A percentile compares a stretch with the other conserved stretches of the same genome.
Conservation (phyloP, 306 rosid genomes). For the Cucumis melo region DNA sequence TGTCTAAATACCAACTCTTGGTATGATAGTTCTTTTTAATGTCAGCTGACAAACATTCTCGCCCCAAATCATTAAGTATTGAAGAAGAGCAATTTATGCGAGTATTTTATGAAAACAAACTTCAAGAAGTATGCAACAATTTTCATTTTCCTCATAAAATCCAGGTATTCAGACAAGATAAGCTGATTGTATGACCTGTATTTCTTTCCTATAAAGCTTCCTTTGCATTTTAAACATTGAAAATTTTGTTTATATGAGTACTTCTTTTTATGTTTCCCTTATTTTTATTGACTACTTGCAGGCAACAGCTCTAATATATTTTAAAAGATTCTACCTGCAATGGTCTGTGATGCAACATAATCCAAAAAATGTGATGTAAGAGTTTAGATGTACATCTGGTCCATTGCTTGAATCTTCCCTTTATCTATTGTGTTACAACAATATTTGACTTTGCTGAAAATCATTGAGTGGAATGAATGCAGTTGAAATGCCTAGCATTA, state of each 20-base stretch:
- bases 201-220: neutral
- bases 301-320: constrained; percentile 90
- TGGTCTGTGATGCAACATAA: constrained; percentile 96
- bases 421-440: neutral
- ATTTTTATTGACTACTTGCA: constrained; percentile 29
- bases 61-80: constrained; percentile 47
- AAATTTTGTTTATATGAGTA: neutral
- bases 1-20: constrained; percentile 10
- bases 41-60: constrained; percentile 73
- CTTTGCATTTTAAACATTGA: neutral
- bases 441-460: neutral
- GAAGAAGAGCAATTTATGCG: constrained; percentile 50
- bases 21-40: constrained; percentile 2
- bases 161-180: constrained; percentile 34
- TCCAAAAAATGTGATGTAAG: constrained; percentile 88
- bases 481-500: neutral
- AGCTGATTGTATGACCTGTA: neutral
- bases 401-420: neutral
- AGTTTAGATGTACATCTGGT: neutral
- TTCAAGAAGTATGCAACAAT: constrained; percentile 76
- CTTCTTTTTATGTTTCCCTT: constrained; percentile 3
- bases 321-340: constrained; percentile 82
- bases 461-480: neutral
- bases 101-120: constrained; percentile 38
- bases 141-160: constrained; percentile 83